Conservation (phyloP, 2,329 filamentous ascomycete genomes). For the Iodosphaeria phyllophila region DNA sequence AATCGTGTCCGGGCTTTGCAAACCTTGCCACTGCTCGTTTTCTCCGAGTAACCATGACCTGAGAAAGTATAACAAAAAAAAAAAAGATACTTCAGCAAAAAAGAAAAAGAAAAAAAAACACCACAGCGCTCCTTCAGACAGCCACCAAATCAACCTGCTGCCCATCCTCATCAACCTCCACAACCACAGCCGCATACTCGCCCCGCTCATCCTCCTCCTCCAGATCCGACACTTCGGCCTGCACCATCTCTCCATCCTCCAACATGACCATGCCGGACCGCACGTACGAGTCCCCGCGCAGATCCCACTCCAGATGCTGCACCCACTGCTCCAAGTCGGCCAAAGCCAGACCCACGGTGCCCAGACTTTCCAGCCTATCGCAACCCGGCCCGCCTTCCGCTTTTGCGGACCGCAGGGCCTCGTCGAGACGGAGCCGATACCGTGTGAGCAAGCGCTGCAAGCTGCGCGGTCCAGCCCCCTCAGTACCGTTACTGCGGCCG, state of each 20-base stretch:
- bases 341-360: constrained; percentile 27
- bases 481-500: constrained; percentile 24
- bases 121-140: too few relatives aligned
- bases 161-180: constrained; percentile 32
- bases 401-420: constrained; percentile 19
- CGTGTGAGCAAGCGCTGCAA: constrained; percentile 20
- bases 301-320: constrained; percentile 33
- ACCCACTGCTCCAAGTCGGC: constrained; percentile 27
- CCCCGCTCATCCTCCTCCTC: constrained; percentile 34
- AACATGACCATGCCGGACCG: constrained; percentile 28
- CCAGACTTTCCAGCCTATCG: too few relatives aligned
- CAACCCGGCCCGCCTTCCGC: constrained; percentile 9
- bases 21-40: too few relatives aligned
- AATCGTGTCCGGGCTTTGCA: too few relatives aligned
- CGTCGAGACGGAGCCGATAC: constrained; percentile 34
- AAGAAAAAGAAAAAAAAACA: too few relatives aligned
- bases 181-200: constrained; percentile 32
- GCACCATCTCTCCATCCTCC: constrained; percentile 31
- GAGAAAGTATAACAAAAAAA: too few relatives aligned
- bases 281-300: constrained; percentile 29
- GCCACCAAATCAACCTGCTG: constrained; percentile 31
- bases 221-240: constrained; percentile 27
- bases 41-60: too few relatives aligned
- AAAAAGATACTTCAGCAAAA: too few relatives aligned
- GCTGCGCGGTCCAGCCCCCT: too few relatives aligned